phyloP scores from a whole-genome alignment of 2,329 filamentous ascomycete species.

The Apiospora pterosperma region DNA sequence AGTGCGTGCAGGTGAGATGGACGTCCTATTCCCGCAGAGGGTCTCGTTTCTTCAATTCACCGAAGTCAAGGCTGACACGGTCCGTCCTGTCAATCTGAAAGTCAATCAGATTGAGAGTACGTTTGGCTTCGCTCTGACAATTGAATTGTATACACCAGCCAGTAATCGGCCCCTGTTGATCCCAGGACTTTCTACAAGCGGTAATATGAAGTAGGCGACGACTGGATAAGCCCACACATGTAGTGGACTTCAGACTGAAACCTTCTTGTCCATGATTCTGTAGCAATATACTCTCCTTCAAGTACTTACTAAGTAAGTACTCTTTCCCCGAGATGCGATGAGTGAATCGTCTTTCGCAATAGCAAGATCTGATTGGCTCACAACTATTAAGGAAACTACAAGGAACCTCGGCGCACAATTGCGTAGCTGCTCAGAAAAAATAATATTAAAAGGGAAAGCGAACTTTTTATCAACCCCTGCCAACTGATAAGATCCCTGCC shows the following conservation, averaged over 20 bases:
- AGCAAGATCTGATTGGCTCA: not conserved
- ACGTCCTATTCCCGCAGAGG: constrained; percentile 34
- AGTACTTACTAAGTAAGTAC: not conserved
- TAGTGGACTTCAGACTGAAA: too few relatives aligned
- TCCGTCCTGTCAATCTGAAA: not conserved
- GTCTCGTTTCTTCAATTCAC: not conserved
- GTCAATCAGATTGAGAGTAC: not conserved
- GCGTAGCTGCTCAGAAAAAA: not conserved
- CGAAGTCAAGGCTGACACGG: not conserved
- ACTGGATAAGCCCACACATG: not conserved
- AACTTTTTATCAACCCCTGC: not conserved
- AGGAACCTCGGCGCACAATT: constrained; percentile 3
- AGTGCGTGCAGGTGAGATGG: constrained; percentile 41
- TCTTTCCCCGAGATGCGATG: too few relatives aligned
- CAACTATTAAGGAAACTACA: not conserved
- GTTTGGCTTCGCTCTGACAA: not conserved
- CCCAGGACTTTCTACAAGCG: not conserved
- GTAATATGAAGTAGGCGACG: not conserved
- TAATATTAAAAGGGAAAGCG: not conserved
- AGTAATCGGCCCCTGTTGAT: not conserved
- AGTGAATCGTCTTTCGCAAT: not conserved
- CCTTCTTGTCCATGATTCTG: not conserved
- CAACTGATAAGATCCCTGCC: not conserved
- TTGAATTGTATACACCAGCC: not conserved
- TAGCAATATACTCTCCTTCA: not conserved